Evolutionary conservation across 163 green algal species (phyloP), one percentile per base, ranked within the genome.

Genomic region (Scenedesmus sp.): DNA sequence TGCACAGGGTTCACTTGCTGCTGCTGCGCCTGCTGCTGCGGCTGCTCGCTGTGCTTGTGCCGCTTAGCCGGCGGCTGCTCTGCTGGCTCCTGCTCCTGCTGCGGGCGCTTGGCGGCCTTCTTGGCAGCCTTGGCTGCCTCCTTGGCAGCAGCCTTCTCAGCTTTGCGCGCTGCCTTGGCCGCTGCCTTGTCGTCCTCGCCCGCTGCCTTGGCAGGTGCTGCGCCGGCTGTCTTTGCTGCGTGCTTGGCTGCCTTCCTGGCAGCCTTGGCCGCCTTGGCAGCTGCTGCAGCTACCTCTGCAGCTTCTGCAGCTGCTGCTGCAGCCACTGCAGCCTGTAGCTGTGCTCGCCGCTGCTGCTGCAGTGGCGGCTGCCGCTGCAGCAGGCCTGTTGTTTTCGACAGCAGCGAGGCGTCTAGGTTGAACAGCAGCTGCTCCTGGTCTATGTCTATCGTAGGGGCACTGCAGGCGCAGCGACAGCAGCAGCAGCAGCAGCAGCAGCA

Each of bases 391-490:
- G 59, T 46, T 23, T 83, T 8, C 1, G 57, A 20, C 55, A 57
- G 20, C 73, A 91, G 55, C 6, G 87, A 54, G 8, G 70, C 87
- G n/a, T 91, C 87, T 15, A 91, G 73, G 67, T 73, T 74, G 87
- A 91, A 91, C 87, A 91, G 23, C 54, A 86, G 70, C 67, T 91
- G n/a, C 87, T 85, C 73, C 7, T 85, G 12, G 15, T 91, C 87
- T 34, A 62, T 34, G 55, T 91, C 87, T 23, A 26, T 91, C 70
- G 64, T 73, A 52, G 87, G 87, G 10, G 55, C 26, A 73, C 87
- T 91, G 87, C 70, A 85, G 20, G 23, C 52, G 52, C 86, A 64
- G 34, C 7, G 59, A 64, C 59, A 64, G 9, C 34, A 9, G 23
- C 70, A 52, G 66, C 6, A 52, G 20, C 59, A 23, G 52, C 70